These are phyloP conservation scores for Podaxis carcinomalis DNA, from an alignment of 768 basidiomycete genomes.

Conservation along the genomic window DNA sequence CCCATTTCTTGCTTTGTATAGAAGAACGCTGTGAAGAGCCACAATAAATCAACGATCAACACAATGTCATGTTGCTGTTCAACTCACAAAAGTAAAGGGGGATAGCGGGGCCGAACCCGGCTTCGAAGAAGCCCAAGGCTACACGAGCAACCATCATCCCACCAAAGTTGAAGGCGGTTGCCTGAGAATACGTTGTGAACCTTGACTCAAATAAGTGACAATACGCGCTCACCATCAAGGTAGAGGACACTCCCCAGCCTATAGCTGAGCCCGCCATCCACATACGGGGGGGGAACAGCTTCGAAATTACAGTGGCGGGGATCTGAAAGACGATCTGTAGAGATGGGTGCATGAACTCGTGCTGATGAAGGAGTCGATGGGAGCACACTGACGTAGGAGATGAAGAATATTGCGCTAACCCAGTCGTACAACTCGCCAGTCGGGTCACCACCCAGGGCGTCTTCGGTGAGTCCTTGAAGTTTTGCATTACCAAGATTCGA, in stretches of 20 bases:
- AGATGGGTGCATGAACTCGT: background rate
- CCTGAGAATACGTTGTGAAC: slow-evolving; percentile 27
- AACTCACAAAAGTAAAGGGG: slow-evolving; percentile 73
- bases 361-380: background rate
- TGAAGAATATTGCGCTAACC: slow-evolving; percentile 74
- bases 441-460: slow-evolving; percentile 63
- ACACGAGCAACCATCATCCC: slow-evolving; percentile 57
- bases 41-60: background rate
- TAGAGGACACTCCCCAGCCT: slow-evolving; percentile 76
- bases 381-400: slow-evolving; percentile 58
- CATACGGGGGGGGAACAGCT: slow-evolving; percentile 61
- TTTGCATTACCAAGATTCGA: slow-evolving; percentile 80
- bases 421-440: slow-evolving; percentile 72
- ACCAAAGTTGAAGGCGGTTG: slow-evolving; percentile 55
- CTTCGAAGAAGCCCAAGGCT: slow-evolving; percentile 72
- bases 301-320: slow-evolving; percentile 61
- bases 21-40: slow-evolving; percentile 51
- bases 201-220: background rate
- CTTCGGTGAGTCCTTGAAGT: slow-evolving; percentile 63
- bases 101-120: slow-evolving; percentile 73
- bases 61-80: background rate
- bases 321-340: slow-evolving; percentile 64
- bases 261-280: slow-evolving; percentile 65
- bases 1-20: slow-evolving; percentile 76
- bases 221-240: slow-evolving; percentile 50